phyloP scores from a whole-genome alignment of 768 basidiomycete species.

The Hygrocybe punicea region DNA sequence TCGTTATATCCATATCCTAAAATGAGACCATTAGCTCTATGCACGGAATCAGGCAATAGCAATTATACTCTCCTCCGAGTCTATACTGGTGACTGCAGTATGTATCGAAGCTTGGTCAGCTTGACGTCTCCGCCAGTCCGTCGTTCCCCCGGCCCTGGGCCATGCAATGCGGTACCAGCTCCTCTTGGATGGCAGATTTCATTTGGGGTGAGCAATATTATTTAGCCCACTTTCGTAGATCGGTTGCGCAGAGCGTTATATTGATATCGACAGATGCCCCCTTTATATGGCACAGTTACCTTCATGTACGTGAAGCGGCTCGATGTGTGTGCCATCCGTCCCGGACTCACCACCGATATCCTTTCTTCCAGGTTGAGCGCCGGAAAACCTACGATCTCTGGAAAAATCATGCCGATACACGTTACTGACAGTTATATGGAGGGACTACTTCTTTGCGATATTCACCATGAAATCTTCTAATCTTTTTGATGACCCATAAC shows the following conservation, averaged over 20 bases:
- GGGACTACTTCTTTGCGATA: conserved; percentile 27
- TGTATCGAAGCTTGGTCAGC: conserved; percentile 18
- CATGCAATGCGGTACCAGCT: conserved; percentile 21
- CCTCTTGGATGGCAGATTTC: conserved; percentile 21
- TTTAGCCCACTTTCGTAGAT: too few relatives aligned
- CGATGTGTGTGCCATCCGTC: not conserved
- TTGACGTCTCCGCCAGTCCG: conserved; percentile 12
- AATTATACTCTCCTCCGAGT: conserved; percentile 7
- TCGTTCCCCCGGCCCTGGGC: conserved; percentile 11
- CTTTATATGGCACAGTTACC: conserved; percentile 18
- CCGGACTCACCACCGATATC: conserved; percentile 1
- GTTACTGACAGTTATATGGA: conserved; percentile 7
- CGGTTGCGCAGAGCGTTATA: too few relatives aligned
- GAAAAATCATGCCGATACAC: not conserved
- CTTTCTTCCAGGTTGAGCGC: conserved; percentile 4
- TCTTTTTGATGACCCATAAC: conserved; percentile 16
- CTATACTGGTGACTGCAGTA: conserved; percentile 15
- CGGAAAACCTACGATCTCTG: not conserved
- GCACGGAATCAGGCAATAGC: conserved; percentile 13
- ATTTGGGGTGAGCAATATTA: conserved; percentile 21
- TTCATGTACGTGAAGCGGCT: conserved; percentile 7
- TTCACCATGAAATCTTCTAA: conserved; percentile 27
- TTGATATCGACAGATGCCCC: too few relatives aligned
- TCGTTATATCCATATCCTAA: not conserved
- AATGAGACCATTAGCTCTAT: conserved; percentile 15